Evolutionary conservation across 805 yeast species (phyloP).

Genomic region (Priceomyces castillae): DNA sequence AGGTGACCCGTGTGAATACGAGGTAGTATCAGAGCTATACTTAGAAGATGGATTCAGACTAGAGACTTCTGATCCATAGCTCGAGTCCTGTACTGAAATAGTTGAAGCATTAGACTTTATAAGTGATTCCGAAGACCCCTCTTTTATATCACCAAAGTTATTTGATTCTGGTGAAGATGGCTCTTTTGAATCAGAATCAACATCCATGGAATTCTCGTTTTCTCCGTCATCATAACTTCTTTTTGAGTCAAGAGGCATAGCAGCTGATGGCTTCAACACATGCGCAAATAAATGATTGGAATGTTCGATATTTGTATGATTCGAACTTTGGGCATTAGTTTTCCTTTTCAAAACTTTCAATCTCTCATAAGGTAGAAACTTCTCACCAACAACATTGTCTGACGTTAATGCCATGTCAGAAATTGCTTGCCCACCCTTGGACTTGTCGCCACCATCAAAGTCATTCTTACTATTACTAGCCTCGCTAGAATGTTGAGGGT

Average conservation of each 20-base stretch:
- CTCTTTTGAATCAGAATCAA: constrained; percentile 4
- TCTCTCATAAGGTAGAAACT: constrained; percentile 25
- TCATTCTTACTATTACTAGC: not conserved
- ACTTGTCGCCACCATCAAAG: not conserved
- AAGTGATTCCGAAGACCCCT: constrained; percentile 4
- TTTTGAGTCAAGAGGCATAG: constrained; percentile 11
- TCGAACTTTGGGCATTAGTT: not conserved
- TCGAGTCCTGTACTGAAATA: constrained; percentile 1
- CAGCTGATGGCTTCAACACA: constrained; percentile 20
- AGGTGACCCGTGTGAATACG: constrained; percentile 1
- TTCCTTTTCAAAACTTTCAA: constrained; percentile 23
- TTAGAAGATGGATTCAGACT: not conserved
- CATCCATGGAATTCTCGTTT: not conserved
- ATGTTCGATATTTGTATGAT: constrained; percentile 2
- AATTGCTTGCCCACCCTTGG: not conserved
- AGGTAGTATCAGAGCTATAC: not conserved
- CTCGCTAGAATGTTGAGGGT: not conserved
- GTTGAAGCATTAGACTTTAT: constrained; percentile 5
- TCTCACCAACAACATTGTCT: not conserved
- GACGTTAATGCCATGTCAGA: no score
- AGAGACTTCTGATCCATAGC: constrained; percentile 2
- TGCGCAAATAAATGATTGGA: constrained; percentile 15
- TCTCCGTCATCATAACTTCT: constrained; percentile 1
- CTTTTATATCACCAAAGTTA: constrained; percentile 1
- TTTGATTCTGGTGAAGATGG: constrained; percentile 3